Evolutionary conservation across 1,139 yeast species (phyloP), one percentile per base, ranked within the genome.

Genomic region (Lodderomyces jiufengensis): DNA sequence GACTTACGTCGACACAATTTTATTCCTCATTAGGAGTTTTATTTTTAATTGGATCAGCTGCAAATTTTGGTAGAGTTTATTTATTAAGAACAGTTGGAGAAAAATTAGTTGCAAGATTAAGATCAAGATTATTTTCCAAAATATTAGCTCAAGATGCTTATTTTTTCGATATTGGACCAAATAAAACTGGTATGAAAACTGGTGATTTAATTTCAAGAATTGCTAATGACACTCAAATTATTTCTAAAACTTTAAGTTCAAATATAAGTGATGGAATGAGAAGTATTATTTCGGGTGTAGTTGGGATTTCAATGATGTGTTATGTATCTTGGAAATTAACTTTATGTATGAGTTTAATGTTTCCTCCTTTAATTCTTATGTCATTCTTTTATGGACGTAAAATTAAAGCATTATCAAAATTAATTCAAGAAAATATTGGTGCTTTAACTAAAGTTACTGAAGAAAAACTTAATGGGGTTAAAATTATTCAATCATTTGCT

Each of bases 181-280:
- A 54, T 15, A 55, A 57, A 29, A 41, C 42, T 0, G 74, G 75
- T 6, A 69, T 70, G 73, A 82, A 92, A 52, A 95, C 90, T 1
- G 98, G 97, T 29, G 98, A 92, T 55, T 69, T 92, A 53, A 87
- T 92, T 33, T 86, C 96, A 5, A 68, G 97, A 43, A 65, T 92
- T 27, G 80, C 95, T 16, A 80, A 86, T 29, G 98, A 92, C 56
- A 90, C 97, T 1, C 90, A 84, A 52, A 83, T 92, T 30, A 95
- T 92, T 11, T 79, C 95, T 7, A 76, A 85, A 46, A 80, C 95
- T 1, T 75, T 92, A 46, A 87, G 97, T 29, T 94, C 86, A 42
- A 88, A 88, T 55, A 76, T 92, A 28, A 84, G 95, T 31, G 97
- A 92, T 57, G 98, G 97, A 18, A 76, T 85, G 38, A 75, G 95